Evolutionary conservation across 1,284 basidiomycete genomes (phyloP).

Genomic region (Ceratobasidium sp.): DNA sequence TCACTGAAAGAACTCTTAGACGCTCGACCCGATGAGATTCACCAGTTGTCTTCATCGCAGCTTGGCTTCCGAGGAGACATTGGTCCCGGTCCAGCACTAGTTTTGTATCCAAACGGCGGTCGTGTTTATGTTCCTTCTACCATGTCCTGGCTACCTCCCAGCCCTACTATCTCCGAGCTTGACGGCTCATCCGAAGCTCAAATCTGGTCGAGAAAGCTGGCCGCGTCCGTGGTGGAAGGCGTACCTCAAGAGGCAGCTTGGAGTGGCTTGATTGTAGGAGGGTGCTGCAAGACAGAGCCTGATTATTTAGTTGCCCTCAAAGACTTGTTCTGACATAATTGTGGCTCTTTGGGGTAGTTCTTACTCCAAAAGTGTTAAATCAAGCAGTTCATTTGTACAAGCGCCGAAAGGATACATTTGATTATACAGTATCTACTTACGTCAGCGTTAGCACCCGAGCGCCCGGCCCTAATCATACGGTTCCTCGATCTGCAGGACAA

Average conservation of each 20-base stretch:
- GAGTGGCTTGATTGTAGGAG: conserved; percentile 70
- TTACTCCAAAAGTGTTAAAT: too few relatives aligned
- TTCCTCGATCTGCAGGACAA: conserved; percentile 11
- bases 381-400: neutral
- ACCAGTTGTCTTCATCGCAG: conserved; percentile 17
- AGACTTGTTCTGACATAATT: conserved; percentile 42
- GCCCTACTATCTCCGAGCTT: conserved; percentile 32
- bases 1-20: conserved; percentile 11
- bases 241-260: conserved; percentile 55
- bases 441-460: conserved; percentile 8
- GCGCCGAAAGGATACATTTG: neutral
- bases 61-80: neutral
- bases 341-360: too few relatives aligned
- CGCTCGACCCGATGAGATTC: conserved; percentile 7
- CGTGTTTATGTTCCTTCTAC: conserved; percentile 64
- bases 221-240: conserved; percentile 50
- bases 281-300: conserved; percentile 74
- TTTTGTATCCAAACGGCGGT: conserved; percentile 80
- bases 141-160: conserved; percentile 58
- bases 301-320: conserved; percentile 61
- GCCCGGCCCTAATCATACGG: conserved; percentile 33
- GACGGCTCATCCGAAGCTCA: conserved; percentile 46
- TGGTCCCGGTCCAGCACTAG: conserved; percentile 61
- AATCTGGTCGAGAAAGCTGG: conserved; percentile 62
- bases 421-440: neutral